Evolutionary conservation across 2,329 filamentous ascomycete species (phyloP).

Genomic region (Curvularia sp.): DNA sequence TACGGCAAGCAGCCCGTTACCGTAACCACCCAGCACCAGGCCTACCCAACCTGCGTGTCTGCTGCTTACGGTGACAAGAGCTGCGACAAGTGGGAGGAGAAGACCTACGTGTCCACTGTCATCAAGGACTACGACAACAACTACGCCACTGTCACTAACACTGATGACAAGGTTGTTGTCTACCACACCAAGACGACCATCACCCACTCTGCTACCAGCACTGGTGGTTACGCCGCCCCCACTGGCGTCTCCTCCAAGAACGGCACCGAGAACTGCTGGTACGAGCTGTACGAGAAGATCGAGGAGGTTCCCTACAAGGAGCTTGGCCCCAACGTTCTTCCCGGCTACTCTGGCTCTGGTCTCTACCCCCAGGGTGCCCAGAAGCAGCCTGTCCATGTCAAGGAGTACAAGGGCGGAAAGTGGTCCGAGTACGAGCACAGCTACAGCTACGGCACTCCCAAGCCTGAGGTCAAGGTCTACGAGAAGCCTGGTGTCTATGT

Average conservation of each 20-base stretch:
- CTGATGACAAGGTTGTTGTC: conserved; percentile 36
- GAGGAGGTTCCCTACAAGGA: conserved; percentile 38
- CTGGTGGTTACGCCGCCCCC: conserved; percentile 19
- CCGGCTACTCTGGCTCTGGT: conserved; percentile 39
- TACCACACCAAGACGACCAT: conserved; percentile 40
- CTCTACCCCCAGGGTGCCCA: conserved; percentile 33
- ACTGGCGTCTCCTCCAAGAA: conserved; percentile 24
- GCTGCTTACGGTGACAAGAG: conserved; percentile 23
- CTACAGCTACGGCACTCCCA: conserved; percentile 36
- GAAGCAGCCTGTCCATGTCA: conserved; percentile 37
- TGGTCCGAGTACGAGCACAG: conserved; percentile 35
- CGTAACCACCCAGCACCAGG: conserved; percentile 43
- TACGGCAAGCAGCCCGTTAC: conserved; percentile 38
- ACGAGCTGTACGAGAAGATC: conserved; percentile 43
- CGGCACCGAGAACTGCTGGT: conserved; percentile 30
- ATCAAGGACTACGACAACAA: conserved; percentile 38
- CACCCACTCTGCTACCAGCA: conserved; percentile 30
- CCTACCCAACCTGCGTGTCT: conserved; percentile 40
- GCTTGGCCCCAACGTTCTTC: conserved; percentile 38
- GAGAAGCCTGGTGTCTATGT: conserved; percentile 41
- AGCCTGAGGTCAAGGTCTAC: conserved; percentile 38
- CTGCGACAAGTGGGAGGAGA: conserved; percentile 32
- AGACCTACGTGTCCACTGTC: conserved; percentile 38
- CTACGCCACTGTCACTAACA: conserved; percentile 36
- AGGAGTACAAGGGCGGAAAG: conserved; percentile 42